Evolutionary conservation across 805 yeast genomes (phyloP), one percentile per base, ranked within the genome.

Genomic region (Komagataella pseudopastoris): DNA sequence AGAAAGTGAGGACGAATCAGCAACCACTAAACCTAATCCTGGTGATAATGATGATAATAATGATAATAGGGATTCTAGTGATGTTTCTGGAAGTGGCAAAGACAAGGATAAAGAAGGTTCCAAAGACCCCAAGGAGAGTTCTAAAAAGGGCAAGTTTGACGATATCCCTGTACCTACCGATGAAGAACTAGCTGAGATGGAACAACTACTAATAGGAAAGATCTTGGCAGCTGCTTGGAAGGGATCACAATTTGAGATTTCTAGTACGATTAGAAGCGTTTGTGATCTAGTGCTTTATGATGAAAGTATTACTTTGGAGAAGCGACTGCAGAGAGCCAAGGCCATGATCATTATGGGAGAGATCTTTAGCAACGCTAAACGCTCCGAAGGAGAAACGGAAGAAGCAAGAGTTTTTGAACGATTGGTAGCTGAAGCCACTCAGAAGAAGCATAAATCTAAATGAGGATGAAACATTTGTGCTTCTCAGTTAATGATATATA

Each of bases 211-310:
- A 55, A 81, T 88, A 51, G 98, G 99, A 22, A 93, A 91, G 64
- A 78, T 93, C 20, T 74, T 93, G 50, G 91, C 93, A 6, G 89
- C 96, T 1, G 95, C 96, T 17, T 93, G 99, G 99, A 86, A 87
- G 20, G 87, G 95, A 45, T 88, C 96, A 18, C 82, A 85, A 58
- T 83, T 81, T 66, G 99, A 93, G 69, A 81, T 90, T 51, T 83
- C 83, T 54, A 74, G 84, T 24, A 82, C 86, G n/a, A 63, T 86
- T 50, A 78, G 93, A 49, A 90, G 84, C 36, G 89, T 89, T 7
- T 87, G 93, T 64, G 93, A 87, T 56, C 75, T 73, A 53, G 85
- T 90, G 5, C 71, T 90, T 47, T 70, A 77, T 54, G 96, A 91
- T 62, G 81, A 82, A 62, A 53, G 65, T 0, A 76, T 85, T n/a